phyloP scores from a whole-genome alignment of 805 yeast genomes.

The Monosporozyma unispora region DNA sequence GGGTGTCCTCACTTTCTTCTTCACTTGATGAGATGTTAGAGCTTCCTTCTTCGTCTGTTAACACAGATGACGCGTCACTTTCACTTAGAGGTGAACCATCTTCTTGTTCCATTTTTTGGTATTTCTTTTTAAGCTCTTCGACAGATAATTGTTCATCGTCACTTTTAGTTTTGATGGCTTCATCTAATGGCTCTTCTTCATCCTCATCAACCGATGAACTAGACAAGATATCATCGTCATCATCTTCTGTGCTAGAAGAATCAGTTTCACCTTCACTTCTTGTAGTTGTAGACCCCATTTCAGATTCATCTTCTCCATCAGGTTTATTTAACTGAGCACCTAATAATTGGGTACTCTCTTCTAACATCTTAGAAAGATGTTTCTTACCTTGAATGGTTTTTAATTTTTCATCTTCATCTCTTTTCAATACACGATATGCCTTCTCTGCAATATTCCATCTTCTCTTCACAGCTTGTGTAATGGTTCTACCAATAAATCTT shows the following conservation, averaged over 20 bases:
- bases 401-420: slow-evolving; percentile 68
- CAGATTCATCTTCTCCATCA: slow-evolving; percentile 8
- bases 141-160: slow-evolving; percentile 30
- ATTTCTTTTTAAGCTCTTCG: slow-evolving; percentile 37
- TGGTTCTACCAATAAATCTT: slow-evolving; percentile 63
- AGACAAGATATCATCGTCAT: slow-evolving; percentile 11
- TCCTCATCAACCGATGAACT: slow-evolving; percentile 12
- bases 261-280: background rate
- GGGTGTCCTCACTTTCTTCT: background rate
- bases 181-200: slow-evolving; percentile 2
- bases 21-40: background rate
- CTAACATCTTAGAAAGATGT: slow-evolving; percentile 78
- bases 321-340: slow-evolving; percentile 66
- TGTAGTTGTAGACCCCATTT: slow-evolving; percentile 4
- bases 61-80: slow-evolving; percentile 8
- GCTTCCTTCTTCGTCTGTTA: slow-evolving; percentile 14
- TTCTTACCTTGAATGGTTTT: slow-evolving; percentile 76
- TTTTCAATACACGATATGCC: slow-evolving; percentile 64
- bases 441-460: slow-evolving; percentile 88
- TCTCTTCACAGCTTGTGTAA: slow-evolving; percentile 76
- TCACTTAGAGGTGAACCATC: slow-evolving; percentile 3
- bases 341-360: slow-evolving; percentile 80
- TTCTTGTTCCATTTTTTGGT: slow-evolving; percentile 23
- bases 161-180: slow-evolving; percentile 14
- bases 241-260: slow-evolving; percentile 3